These are phyloP conservation scores for Mycena sanguinolenta DNA, from an alignment of 768 basidiomycete genomes.

Conservation along the genomic window DNA sequence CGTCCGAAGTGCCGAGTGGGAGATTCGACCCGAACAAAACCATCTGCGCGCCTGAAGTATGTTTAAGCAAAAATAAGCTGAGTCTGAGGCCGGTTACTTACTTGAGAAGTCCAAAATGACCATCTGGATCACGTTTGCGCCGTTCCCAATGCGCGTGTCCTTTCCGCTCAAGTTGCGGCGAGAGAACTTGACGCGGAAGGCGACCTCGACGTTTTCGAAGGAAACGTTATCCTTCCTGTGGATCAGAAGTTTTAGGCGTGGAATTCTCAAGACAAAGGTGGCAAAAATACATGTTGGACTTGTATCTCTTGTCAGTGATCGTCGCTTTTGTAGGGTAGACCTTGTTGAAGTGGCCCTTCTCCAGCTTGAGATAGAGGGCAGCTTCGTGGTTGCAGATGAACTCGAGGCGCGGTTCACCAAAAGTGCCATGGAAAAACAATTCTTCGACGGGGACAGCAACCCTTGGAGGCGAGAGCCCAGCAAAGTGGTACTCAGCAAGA, in stretches of 20 bases:
- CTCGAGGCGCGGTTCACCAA: conserved; percentile 37
- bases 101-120: conserved; percentile 25
- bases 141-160: conserved; percentile 21
- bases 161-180: conserved; percentile 20
- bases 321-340: conserved; percentile 27
- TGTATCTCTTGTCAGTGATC: conserved; percentile 10
- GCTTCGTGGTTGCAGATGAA: conserved; percentile 34
- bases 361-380: conserved; percentile 33
- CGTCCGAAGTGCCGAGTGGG: conserved; percentile 6
- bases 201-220: conserved; percentile 6
- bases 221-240: conserved; percentile 8
- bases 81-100: not conserved
- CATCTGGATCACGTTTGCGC: conserved; percentile 22
- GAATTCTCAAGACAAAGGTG: not conserved
- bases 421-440: conserved; percentile 36
- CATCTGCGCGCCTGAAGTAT: conserved; percentile 22
- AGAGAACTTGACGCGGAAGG: conserved; percentile 23
- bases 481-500: conserved; percentile 25
- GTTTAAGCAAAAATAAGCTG: not conserved
- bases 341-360: conserved; percentile 37
- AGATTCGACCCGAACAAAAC: conserved; percentile 9
- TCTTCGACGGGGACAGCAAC: conserved; percentile 6
- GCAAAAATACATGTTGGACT: not conserved
- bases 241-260: not conserved
- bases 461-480: conserved; percentile 10